Evolutionary conservation across 108 stramenopile species (phyloP), one percentile per base, ranked within the genome.

Genomic region (Nitzschia palea): DNA sequence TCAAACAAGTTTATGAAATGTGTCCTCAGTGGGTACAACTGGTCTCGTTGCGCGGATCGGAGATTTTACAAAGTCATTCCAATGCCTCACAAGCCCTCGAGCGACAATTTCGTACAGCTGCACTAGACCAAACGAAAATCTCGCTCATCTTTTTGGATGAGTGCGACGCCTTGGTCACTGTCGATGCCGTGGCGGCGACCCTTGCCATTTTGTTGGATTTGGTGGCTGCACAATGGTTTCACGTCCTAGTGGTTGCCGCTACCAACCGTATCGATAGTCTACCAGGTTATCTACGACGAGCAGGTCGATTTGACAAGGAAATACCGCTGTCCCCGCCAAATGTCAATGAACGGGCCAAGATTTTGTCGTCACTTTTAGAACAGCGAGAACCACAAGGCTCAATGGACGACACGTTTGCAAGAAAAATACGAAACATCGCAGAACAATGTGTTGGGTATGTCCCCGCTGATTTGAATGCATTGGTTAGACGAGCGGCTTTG

Each of bases 361-460:
- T 94, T 37, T 62, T 91, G 58, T 50, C 82, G 22, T 20, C n/a
- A 10, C 8, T 65, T 25, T 35, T 66, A 33, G 10, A 59, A 45
- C 44, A 54, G 36, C 17, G 0, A 20, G 8, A 52, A 9, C 10
- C 47, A 5, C 27, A 17, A 32, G 57, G 60, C 17, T 18, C 60
- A 66, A 51, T 36, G 30, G 12, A 50, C 32, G 65, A 27, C 4
- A 26, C 55, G 8, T 37, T 50, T 29, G 29, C 64, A 18, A 65
- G 51, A 15, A 77, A 76, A 18, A 31, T 93, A 6, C 44, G 55
- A 48, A 44, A 57, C 44, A 37, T 94, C 14, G 89, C 89, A 10
- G 92, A 94, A 10, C 58, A 72, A 4, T 89, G 86, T 48, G 92
- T 94, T 0, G 92, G 92, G 9, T 94, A 86, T 60, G 92, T 94